A percentile compares a stretch with the other conserved stretches of the same genome.
Evolutionary conservation across 73 alveolate genomes (phyloP).

Genomic region (Halteria grandinella): DNA sequence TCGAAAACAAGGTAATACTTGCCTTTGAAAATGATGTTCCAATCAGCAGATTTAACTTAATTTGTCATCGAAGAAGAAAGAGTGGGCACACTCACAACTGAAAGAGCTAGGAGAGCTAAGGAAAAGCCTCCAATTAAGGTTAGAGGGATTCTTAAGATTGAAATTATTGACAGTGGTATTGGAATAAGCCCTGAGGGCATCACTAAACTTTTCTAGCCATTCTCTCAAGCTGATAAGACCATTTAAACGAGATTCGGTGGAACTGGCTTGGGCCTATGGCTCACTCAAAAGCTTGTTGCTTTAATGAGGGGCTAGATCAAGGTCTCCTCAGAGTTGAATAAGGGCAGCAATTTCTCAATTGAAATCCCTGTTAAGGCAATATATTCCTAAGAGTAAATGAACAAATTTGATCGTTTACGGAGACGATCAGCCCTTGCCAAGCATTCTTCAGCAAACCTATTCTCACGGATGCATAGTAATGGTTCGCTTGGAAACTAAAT

Average conservation of each 20-base stretch:
- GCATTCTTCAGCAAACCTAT: no score
- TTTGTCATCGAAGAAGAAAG: not conserved
- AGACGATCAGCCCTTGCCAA: no score
- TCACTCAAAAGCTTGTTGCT: constrained; percentile 7
- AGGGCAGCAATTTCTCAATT: constrained; percentile 45
- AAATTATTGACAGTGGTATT: constrained; percentile 46
- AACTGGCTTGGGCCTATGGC: constrained; percentile 59
- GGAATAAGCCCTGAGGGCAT: constrained; percentile 49
- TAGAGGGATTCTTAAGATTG: constrained; percentile 26
- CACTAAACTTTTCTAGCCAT: constrained; percentile 36
- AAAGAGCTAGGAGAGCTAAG: no score
- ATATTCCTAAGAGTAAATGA: no score
- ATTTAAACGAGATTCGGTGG: constrained; percentile 44
- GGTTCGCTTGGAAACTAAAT: not conserved
- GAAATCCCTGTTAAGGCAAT: constrained; percentile 33
- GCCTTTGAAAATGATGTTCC: not conserved
- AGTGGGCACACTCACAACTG: no score
- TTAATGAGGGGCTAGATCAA: constrained; percentile 51
- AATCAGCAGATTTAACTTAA: not conserved
- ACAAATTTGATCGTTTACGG: no score
- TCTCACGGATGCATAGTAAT: no score
- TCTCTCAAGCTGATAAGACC: constrained; percentile 27
- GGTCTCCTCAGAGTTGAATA: constrained; percentile 32
- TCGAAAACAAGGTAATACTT: not conserved
- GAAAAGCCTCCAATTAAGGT: no score